These are phyloP conservation scores for Xylaria sp. DNA, from an alignment of 2,329 filamentous ascomycete species.

Conservation along the genomic window DNA sequence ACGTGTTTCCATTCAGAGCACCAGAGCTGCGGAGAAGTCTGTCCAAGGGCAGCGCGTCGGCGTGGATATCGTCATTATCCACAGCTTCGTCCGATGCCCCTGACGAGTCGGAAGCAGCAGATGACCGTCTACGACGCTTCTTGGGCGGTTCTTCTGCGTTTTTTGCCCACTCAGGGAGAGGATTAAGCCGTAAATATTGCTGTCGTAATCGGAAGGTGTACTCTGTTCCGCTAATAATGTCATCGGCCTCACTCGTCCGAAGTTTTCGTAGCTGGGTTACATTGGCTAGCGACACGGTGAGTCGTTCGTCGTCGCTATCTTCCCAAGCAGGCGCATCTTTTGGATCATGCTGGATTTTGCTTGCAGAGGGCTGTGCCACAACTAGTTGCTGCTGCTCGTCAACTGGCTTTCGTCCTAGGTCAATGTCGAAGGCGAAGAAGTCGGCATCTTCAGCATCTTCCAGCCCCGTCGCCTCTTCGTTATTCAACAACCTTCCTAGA, in stretches of 20 bases:
- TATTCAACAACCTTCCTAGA: conserved; percentile 55
- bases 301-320: conserved; percentile 93
- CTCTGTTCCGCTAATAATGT: conserved; percentile 85
- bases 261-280: conserved; percentile 84
- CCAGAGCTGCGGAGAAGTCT: conserved; percentile 80
- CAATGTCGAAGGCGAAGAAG: conserved; percentile 87
- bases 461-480: conserved; percentile 61
- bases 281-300: conserved; percentile 83
- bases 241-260: conserved; percentile 81
- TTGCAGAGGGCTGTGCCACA: conserved; percentile 37
- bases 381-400: conserved; percentile 47
- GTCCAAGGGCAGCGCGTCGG: conserved; percentile 81
- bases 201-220: conserved; percentile 83
- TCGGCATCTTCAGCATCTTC: conserved; percentile 80
- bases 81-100: conserved; percentile 44
- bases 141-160: conserved; percentile 61
- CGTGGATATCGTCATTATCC: conserved; percentile 62
- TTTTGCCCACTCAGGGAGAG: conserved; percentile 69
- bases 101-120: conserved; percentile 57
- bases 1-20: conserved; percentile 68
- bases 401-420: conserved; percentile 67
- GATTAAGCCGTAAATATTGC: conserved; percentile 74
- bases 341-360: conserved; percentile 39
- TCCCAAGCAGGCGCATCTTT: conserved; percentile 77
- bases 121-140: conserved; percentile 64